Evolutionary conservation across 148 eudicot species (phyloP), one percentile per base, ranked within the genome.

Genomic region (Camellia granthamiana): DNA sequence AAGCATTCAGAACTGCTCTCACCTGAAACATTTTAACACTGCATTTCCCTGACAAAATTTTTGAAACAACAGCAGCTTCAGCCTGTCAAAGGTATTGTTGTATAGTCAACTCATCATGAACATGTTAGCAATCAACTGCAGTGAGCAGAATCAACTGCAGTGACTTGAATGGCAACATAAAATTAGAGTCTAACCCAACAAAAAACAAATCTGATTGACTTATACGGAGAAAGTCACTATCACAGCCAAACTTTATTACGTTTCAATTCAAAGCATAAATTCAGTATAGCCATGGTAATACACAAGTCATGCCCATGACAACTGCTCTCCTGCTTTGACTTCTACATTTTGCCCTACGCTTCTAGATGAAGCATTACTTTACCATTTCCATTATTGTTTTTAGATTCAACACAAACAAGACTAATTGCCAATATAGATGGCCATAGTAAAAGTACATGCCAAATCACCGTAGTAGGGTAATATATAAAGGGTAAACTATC

Each of bases 41-140:
- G 87, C 89, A 92, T 72, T 83, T 89, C 56, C 90, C 94, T 16
- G 91, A 88, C 84, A 91, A 85, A 65, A 95, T 82, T 84, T 85
- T 92, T 65, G 87, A 84, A 78, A 88, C 90, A 84, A 95, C 86
- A 79, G 91, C 92, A 85, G 89, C 90, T 87, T 95, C 98, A 87
- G 77, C 93, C 98, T 95, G 92, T 78, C 77, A 87, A 83, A 64
- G 58, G 60, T 30, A 66, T 74, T 54, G 19, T 74, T 77, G 7
- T 56, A 68, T 74, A 56, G 65, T 84, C 88, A 85, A 74, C 42
- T 78, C 62, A 49, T 72, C 70, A 74, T 56, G 72, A 72, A 72
- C 11, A 66, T 41, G 64, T 43, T 18, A 42, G 52, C 72, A 82
- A 10, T 69, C 64, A 62, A 74, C 74, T 60, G 62, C 62, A 79